These are phyloP conservation scores for Noccaea caerulescens DNA, from an alignment of 345 rosid genomes.

Conservation along the genomic window DNA sequence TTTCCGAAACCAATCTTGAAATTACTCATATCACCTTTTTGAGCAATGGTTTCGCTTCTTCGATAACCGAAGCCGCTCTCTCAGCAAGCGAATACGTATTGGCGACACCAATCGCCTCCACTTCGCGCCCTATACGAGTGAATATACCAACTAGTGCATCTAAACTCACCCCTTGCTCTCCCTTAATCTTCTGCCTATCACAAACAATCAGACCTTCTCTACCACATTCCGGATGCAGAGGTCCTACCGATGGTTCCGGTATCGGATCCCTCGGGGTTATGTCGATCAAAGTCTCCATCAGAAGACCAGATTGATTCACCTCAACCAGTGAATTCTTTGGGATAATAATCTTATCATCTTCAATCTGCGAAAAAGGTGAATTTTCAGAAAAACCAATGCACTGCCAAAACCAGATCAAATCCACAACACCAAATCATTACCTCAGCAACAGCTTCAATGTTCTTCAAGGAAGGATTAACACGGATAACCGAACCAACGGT, in stretches of 20 bases:
- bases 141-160: slow-evolving; percentile 89
- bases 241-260: slow-evolving; percentile 80
- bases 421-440: slow-evolving; percentile 45
- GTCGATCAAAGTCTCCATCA: slow-evolving; percentile 95
- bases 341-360: slow-evolving; percentile 91
- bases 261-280: slow-evolving; percentile 88
- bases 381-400: neutral
- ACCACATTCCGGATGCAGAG: slow-evolving; percentile 73
- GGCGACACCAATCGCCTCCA: slow-evolving; percentile 80
- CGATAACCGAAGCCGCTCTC: slow-evolving; percentile 75
- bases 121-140: slow-evolving; percentile 86
- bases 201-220: slow-evolving; percentile 89
- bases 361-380: slow-evolving; percentile 56
- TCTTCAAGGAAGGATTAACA: slow-evolving; percentile 87
- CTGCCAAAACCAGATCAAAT: slow-evolving; percentile 10
- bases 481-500: slow-evolving; percentile 87
- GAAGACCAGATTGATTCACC: slow-evolving; percentile 98
- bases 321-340: slow-evolving; percentile 88
- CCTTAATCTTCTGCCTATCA: slow-evolving; percentile 87
- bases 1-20: neutral
- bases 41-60: slow-evolving; percentile 90
- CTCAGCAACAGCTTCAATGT: slow-evolving; percentile 94
- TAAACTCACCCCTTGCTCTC: slow-evolving; percentile 88
- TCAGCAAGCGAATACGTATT: slow-evolving; percentile 70
- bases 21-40: slow-evolving; percentile 65